These are phyloP conservation scores for Gonapodya sp. DNA, from an alignment of 192 early-diverging fungal genomes.

Conservation along the genomic window DNA sequence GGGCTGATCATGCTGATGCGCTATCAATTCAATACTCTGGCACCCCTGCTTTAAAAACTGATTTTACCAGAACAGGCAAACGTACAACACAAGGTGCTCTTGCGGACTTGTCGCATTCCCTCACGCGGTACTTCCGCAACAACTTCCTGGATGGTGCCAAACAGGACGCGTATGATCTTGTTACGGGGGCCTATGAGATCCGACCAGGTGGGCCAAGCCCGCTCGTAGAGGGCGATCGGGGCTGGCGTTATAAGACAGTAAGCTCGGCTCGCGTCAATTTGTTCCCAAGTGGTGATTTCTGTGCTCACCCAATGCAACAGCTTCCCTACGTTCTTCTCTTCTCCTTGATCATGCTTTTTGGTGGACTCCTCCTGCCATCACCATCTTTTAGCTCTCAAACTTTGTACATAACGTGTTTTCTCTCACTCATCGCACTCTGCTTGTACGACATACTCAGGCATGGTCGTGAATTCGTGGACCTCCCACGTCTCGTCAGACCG, in stretches of 20 bases:
- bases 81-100: slow-evolving; percentile 72
- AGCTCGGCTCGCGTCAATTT: not conserved
- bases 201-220: slow-evolving; percentile 12
- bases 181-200: slow-evolving; percentile 59
- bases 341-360: slow-evolving; percentile 23
- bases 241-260: not conserved
- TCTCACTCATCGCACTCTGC: slow-evolving; percentile 12
- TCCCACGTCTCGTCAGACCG: slow-evolving; percentile 20
- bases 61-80: slow-evolving; percentile 92
- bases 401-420: slow-evolving; percentile 17
- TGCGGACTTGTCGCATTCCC: slow-evolving; percentile 70
- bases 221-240: slow-evolving; percentile 13
- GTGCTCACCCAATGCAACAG: slow-evolving; percentile 4
- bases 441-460: slow-evolving; percentile 22
- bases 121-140: slow-evolving; percentile 82
- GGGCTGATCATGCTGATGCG: slow-evolving; percentile 97
- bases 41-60: slow-evolving; percentile 95
- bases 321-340: slow-evolving; percentile 21
- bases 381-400: slow-evolving; percentile 18
- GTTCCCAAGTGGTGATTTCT: slow-evolving; percentile 19
- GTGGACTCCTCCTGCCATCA: slow-evolving; percentile 19
- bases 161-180: slow-evolving; percentile 87
- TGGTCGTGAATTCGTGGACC: slow-evolving; percentile 36
- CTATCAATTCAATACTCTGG: slow-evolving; percentile 87
- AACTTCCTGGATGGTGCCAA: slow-evolving; percentile 90